These are phyloP conservation scores for Selenicereus undatus DNA, from an alignment of 148 eudicot species.

Conservation along the genomic window DNA sequence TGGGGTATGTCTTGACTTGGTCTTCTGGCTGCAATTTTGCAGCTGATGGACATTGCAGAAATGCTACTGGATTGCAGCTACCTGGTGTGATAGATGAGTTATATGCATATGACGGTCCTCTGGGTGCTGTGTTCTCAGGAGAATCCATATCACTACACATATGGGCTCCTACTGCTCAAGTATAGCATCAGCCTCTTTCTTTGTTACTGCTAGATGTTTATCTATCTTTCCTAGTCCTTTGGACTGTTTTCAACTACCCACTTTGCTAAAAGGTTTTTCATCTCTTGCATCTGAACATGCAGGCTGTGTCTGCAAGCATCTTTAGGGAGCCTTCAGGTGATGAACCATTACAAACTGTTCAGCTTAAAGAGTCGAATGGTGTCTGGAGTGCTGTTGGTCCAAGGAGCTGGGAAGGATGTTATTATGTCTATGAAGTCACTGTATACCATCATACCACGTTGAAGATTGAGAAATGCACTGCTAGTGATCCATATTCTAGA, in stretches of 20 bases:
- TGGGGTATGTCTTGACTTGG: neutral
- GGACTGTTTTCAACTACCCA: neutral
- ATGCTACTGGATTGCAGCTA: constrained; percentile 76
- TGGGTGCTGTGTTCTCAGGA: constrained; percentile 69
- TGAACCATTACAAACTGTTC: constrained; percentile 55
- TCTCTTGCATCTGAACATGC: constrained; percentile 16
- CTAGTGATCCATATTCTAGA: constrained; percentile 96
- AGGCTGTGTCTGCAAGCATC: constrained; percentile 63
- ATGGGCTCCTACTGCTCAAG: constrained; percentile 99
- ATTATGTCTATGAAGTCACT: constrained; percentile 85
- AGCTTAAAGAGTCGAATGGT: constrained; percentile 65
- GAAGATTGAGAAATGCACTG: constrained; percentile 67
- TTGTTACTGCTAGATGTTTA: constrained; percentile 1
- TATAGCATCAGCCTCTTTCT: constrained; percentile 21
- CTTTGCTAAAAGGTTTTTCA: constrained; percentile 8
- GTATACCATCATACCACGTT: constrained; percentile 85
- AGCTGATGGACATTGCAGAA: constrained; percentile 55
- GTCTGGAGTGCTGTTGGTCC: constrained; percentile 81
- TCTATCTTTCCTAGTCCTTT: neutral
- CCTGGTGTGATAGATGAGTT: constrained; percentile 92
- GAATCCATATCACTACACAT: constrained; percentile 65
- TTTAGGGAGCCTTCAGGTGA: constrained; percentile 48
- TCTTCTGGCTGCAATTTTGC: constrained; percentile 16
- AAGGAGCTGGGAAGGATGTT: constrained; percentile 81
- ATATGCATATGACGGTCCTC: constrained; percentile 78